Percentiles rank a stretch among this genome's conserved stretches.
Conservation (phyloP, 2,329 filamentous ascomycete genomes). For the Chaetothyriales sp. region DNA sequence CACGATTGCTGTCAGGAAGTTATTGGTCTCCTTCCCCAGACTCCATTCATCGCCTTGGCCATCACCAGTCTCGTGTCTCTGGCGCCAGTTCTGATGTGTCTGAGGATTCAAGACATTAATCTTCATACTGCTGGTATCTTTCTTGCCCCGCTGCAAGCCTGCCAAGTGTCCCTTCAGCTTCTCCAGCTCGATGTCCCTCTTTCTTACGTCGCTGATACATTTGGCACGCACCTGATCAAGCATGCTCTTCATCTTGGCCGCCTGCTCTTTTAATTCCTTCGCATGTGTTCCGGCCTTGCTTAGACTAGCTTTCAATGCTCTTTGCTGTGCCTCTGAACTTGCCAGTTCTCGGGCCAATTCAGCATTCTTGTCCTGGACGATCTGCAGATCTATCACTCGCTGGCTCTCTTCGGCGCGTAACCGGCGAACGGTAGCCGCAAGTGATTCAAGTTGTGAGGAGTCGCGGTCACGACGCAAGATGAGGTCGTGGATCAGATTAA, state of each 20-base stretch:
- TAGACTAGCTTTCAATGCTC: conserved; percentile 53
- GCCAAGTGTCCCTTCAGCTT: conserved; percentile 73
- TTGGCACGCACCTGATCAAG: conserved; percentile 71
- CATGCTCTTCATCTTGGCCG: conserved; percentile 59
- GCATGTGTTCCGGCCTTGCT: conserved; percentile 59
- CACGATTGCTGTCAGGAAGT: conserved; percentile 63
- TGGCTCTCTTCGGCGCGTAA: conserved; percentile 62
- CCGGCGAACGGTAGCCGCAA: conserved; percentile 61
- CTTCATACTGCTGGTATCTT: conserved; percentile 31
- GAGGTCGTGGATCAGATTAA: conserved; percentile 86
- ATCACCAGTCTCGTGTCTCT: conserved; percentile 24
- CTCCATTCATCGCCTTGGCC: conserved; percentile 47
- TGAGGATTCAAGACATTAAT: conserved; percentile 33
- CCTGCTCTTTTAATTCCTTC: conserved; percentile 69
- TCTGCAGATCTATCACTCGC: conserved; percentile 52
- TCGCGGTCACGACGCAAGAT: conserved; percentile 83
- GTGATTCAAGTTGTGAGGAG: conserved; percentile 69
- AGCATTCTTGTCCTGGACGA: conserved; percentile 38
- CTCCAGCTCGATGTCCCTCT: conserved; percentile 78
- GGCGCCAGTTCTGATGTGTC: conserved; percentile 19
- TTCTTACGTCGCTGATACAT: conserved; percentile 80
- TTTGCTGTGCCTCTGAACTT: conserved; percentile 53
- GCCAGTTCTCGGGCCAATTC: conserved; percentile 44
- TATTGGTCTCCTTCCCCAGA: conserved; percentile 72
- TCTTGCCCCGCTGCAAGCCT: conserved; percentile 47